These are phyloP conservation scores for Leccinum pallidistipes DNA, from an alignment of 1,284 basidiomycete species.

Conservation along the genomic window DNA sequence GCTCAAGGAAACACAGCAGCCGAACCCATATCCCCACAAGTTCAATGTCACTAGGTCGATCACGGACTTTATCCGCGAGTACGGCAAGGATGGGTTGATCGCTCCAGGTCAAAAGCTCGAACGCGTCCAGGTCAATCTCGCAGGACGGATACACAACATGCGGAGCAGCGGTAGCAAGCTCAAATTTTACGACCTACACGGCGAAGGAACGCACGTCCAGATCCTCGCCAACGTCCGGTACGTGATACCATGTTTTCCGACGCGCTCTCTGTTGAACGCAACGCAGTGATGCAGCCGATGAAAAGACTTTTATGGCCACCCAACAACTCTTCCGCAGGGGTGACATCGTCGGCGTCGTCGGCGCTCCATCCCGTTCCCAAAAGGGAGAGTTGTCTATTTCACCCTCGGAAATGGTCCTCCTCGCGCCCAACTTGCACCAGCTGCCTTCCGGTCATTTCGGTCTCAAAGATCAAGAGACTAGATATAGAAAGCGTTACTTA, in stretches of 20 bases:
- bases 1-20: conserved; percentile 82
- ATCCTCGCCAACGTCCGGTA: conserved; percentile 92
- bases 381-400: conserved; percentile 95
- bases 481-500: conserved; percentile 98
- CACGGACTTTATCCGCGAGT: conserved; percentile 74
- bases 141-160: conserved; percentile 92
- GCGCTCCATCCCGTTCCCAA: conserved; percentile 90
- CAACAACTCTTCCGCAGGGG: conserved; percentile 94
- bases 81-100: conserved; percentile 74
- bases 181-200: conserved; percentile 93
- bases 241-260: conserved; percentile 31
- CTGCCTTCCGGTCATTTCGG: conserved; percentile 90
- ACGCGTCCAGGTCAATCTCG: conserved; percentile 58
- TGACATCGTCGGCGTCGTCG: conserved; percentile 93
- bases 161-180: conserved; percentile 84
- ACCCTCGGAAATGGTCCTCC: conserved; percentile 81
- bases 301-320: conserved; percentile 68
- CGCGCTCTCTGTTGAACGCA: neutral
- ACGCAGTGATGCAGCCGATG: conserved; percentile 66
- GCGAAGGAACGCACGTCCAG: conserved; percentile 93
- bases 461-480: conserved; percentile 94
- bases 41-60: conserved; percentile 90
- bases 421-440: conserved; percentile 96
- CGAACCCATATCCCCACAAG: conserved; percentile 99
- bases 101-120: conserved; percentile 60